A percentile compares a stretch with the other conserved stretches of the same genome.
Conservation (phyloP, 176 grass and related monocot species). For the Bromus sterilis region DNA sequence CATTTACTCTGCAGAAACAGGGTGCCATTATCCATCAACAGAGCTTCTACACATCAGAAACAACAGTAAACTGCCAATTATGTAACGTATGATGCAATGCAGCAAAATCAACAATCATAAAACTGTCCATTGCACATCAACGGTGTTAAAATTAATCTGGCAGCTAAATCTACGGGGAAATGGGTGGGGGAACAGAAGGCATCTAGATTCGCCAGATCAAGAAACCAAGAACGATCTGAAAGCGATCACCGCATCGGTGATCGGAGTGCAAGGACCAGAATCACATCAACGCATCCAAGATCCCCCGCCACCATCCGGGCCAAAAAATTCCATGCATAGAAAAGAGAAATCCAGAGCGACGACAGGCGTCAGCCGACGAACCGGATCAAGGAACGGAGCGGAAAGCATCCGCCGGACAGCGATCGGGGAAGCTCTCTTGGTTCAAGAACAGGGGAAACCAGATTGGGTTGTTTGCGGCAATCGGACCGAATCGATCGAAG, state of each 20-base stretch:
- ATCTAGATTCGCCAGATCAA: not conserved
- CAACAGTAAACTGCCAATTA: not conserved
- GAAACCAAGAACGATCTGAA: not conserved
- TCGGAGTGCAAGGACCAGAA: not conserved
- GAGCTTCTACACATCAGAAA: not conserved
- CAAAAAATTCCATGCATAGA: not conserved
- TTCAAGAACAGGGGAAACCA: not conserved
- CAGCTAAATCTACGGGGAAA: not conserved
- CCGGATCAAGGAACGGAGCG: not conserved
- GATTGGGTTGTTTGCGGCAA: not conserved
- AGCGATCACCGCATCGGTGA: not conserved
- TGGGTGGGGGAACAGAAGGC: not conserved
- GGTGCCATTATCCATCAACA: not conserved
- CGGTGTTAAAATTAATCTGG: not conserved
- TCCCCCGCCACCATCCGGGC: not conserved
- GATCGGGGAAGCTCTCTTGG: not conserved
- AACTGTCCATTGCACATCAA: not conserved
- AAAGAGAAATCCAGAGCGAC: not conserved
- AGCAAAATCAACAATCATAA: conserved; percentile 3
- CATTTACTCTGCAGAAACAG: not conserved
- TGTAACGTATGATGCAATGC: conserved; percentile 1
- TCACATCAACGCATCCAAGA: not conserved
- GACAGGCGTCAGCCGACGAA: not conserved
- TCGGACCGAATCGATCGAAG: not conserved
- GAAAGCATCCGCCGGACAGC: not conserved